Percentiles rank a stretch among this genome's conserved stretches.
These are phyloP conservation scores for Trichoderma sp. DNA, from an alignment of 2,329 filamentous ascomycete species.

Conservation along the genomic window DNA sequence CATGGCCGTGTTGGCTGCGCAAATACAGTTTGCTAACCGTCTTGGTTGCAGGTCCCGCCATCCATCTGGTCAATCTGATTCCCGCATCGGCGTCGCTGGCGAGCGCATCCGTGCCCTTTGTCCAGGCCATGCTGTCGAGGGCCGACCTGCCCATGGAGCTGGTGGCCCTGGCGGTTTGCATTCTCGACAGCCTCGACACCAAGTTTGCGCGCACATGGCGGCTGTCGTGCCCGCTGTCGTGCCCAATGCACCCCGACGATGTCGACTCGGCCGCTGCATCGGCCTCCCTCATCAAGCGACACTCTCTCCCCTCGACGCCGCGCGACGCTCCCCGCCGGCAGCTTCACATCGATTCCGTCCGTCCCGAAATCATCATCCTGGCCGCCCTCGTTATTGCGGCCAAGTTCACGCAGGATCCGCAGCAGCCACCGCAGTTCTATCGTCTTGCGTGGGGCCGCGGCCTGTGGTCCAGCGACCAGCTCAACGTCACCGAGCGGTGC, in stretches of 20 bases:
- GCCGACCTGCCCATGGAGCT: slow-evolving; percentile 58
- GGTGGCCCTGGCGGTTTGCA: slow-evolving; percentile 62
- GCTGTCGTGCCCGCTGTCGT: slow-evolving; percentile 51
- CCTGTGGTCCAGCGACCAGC: slow-evolving; percentile 58
- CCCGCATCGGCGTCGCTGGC: slow-evolving; percentile 60
- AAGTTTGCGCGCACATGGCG: slow-evolving; percentile 63
- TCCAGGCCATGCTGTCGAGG: slow-evolving; percentile 59
- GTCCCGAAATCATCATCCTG: slow-evolving; percentile 62
- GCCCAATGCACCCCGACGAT: slow-evolving; percentile 33
- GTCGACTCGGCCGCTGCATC: slow-evolving; percentile 19
- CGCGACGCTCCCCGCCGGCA: slow-evolving; percentile 34
- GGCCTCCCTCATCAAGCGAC: slow-evolving; percentile 39
- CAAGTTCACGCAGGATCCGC: slow-evolving; percentile 62
- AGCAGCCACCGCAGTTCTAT: slow-evolving; percentile 53
- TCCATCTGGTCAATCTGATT: slow-evolving; percentile 64
- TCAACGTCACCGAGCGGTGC: slow-evolving; percentile 61
- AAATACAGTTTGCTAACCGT: neutral
- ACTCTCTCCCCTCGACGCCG: slow-evolving; percentile 46
- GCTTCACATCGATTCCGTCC: slow-evolving; percentile 58
- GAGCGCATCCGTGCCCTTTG: slow-evolving; percentile 54
- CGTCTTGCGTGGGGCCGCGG: slow-evolving; percentile 50
- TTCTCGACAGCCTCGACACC: slow-evolving; percentile 61
- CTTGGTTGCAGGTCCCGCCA: slow-evolving; percentile 54
- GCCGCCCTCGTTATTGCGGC: slow-evolving; percentile 60
- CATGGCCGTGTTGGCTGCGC: neutral